These are phyloP conservation scores for Skeletonema tropicum DNA, from an alignment of 108 stramenopile genomes.

Conservation along the genomic window DNA sequence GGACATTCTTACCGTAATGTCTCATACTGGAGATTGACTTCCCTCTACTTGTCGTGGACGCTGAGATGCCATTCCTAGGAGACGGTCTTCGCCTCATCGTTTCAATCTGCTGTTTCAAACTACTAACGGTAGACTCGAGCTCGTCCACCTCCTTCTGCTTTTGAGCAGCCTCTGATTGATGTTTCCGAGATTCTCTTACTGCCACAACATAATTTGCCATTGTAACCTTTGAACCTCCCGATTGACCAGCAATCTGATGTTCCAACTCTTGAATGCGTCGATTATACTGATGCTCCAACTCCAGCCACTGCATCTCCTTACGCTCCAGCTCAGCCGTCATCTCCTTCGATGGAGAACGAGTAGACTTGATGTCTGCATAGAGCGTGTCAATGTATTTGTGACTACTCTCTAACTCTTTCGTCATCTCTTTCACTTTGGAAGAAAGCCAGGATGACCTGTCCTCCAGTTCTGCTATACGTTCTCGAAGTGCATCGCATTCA, in stretches of 20 bases:
- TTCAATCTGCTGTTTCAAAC: neutral
- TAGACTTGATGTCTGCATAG: too few relatives aligned
- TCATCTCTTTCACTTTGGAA: conserved; percentile 3
- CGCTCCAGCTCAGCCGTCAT: too few relatives aligned
- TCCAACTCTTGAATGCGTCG: too few relatives aligned
- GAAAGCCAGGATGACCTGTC: neutral
- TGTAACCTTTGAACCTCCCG: too few relatives aligned
- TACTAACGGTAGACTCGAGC: neutral
- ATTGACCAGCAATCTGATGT: too few relatives aligned
- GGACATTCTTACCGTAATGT: neutral
- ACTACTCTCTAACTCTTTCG: neutral
- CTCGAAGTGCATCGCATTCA: neutral
- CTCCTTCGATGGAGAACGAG: too few relatives aligned
- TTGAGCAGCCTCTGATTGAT: neutral
- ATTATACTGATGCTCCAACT: too few relatives aligned
- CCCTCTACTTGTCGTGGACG: neutral
- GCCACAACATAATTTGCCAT: too few relatives aligned
- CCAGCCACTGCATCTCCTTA: too few relatives aligned
- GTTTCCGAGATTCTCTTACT: too few relatives aligned
- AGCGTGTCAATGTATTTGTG: too few relatives aligned
- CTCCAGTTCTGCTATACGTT: neutral
- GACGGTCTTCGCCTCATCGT: neutral
- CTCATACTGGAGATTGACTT: neutral
- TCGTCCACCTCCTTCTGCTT: neutral
- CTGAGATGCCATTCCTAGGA: neutral